Percentiles rank a stretch among this genome's conserved stretches.
Conservation (phyloP, 371 early-diverging fungal species). For the Dichotomocladium elegans region DNA sequence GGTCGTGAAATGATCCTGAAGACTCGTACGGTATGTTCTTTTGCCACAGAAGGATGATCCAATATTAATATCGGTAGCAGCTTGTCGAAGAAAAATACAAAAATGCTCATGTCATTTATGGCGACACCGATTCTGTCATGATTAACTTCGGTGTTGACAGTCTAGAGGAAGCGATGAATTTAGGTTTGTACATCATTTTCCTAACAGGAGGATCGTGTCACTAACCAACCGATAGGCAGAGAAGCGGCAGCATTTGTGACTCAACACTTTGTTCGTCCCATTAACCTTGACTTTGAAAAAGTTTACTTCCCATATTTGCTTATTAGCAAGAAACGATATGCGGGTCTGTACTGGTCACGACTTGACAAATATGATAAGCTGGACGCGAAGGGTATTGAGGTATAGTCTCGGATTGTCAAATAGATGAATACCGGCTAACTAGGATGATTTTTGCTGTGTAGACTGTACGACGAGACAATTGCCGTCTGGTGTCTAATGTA, state of each 20-base stretch:
- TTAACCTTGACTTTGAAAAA: slow-evolving; percentile 99
- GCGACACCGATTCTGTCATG: slow-evolving; percentile 99
- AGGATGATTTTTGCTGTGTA: slow-evolving; percentile 12
- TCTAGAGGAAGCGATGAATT: slow-evolving; percentile 84
- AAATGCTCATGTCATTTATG: slow-evolving; percentile 97
- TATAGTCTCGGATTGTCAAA: slow-evolving; percentile 13
- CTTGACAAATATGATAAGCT: slow-evolving; percentile 92
- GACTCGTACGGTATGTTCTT: slow-evolving; percentile 69
- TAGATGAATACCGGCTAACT: not conserved
- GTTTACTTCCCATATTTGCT: slow-evolving; percentile 98
- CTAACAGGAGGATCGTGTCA: too few species aligned
- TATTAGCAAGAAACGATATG: slow-evolving; percentile 99
- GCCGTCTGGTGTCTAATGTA: slow-evolving; percentile 91
- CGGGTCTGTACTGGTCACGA: slow-evolving; percentile 98
- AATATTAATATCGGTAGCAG: slow-evolving; percentile 11
- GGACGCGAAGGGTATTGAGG: slow-evolving; percentile 99
- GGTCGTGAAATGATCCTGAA: slow-evolving; percentile 98
- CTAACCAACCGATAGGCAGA: slow-evolving; percentile 28
- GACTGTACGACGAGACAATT: slow-evolving; percentile 99
- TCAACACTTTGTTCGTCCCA: slow-evolving; percentile 86
- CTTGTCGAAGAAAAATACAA: slow-evolving; percentile 88
- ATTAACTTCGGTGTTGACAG: slow-evolving; percentile 90
- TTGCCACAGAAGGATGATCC: not conserved
- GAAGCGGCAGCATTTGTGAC: slow-evolving; percentile 92
- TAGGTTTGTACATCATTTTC: slow-evolving; percentile 52